Conservation (phyloP, 139 green algal species). For the Chlorella sp. region DNA sequence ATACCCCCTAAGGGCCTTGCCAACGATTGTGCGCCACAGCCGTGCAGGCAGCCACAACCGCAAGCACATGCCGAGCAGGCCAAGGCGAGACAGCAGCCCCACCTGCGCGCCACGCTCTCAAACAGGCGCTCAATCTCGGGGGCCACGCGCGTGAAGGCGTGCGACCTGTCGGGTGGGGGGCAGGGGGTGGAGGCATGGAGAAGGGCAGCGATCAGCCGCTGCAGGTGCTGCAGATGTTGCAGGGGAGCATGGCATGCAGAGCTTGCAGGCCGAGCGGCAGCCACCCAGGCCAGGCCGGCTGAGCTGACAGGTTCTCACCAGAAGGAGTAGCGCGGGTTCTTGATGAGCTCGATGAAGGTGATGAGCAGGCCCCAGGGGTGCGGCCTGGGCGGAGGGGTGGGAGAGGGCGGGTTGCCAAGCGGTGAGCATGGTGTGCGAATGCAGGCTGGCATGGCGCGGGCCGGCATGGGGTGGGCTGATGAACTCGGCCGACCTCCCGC, state of each 20-base stretch:
- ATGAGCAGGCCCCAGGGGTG: constrained; percentile 96
- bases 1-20: no score
- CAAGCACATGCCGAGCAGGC: no score
- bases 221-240: constrained; percentile 67
- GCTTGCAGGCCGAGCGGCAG: no score
- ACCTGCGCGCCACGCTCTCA: constrained; percentile 85
- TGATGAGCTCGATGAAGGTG: constrained; percentile 99
- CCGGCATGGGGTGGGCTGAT: no score
- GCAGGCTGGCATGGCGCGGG: no score
- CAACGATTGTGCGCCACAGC: not conserved
- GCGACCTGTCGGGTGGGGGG: constrained; percentile 95
- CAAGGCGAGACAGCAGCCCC: no score
- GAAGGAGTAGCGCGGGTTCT: constrained; percentile 98
- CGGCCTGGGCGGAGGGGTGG: constrained; percentile 32
- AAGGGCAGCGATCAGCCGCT: constrained; percentile 98
- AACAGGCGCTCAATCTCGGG: constrained; percentile 98
- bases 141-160: constrained; percentile 93
- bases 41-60: constrained; percentile 34
- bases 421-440: not conserved
- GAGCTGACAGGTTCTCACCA: constrained; percentile 63
- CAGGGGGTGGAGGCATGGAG: constrained; percentile 99
- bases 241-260: no score
- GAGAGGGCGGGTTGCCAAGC: not conserved
- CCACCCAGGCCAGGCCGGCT: no score
- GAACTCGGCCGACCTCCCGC: no score